These are phyloP conservation scores for Vigna trinervia DNA, from an alignment of 306 rosid genomes.

Conservation along the genomic window DNA sequence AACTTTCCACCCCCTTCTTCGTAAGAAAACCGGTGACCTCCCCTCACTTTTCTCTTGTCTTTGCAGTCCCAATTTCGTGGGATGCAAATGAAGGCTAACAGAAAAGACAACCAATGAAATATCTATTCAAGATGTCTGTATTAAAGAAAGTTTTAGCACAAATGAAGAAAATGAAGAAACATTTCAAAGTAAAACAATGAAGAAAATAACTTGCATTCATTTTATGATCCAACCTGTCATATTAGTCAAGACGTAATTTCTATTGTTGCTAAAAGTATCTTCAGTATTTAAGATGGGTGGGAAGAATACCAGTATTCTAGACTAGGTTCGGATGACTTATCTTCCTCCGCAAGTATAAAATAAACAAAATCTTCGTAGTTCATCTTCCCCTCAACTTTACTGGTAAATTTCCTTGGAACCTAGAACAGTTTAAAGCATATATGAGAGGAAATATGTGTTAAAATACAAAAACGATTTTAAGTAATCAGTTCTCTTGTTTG, in stretches of 20 bases:
- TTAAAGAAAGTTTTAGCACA: background rate
- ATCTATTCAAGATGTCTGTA: background rate
- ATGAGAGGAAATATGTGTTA: background rate
- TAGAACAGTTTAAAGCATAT: slow-evolving; percentile 46
- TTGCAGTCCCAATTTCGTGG: too few relatives aligned
- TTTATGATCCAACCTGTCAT: slow-evolving; percentile 30
- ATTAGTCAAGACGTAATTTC: slow-evolving; percentile 32
- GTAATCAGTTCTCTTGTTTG: background rate
- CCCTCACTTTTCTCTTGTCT: too few relatives aligned
- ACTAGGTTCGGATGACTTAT: slow-evolving; percentile 95
- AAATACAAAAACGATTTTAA: background rate
- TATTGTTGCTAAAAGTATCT: slow-evolving; percentile 33
- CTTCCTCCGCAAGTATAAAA: slow-evolving; percentile 98
- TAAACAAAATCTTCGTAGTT: slow-evolving; percentile 98
- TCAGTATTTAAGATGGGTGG: slow-evolving; percentile 39
- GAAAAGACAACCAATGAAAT: too few relatives aligned
- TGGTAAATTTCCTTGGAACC: slow-evolving; percentile 89
- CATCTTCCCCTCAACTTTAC: slow-evolving; percentile 97
- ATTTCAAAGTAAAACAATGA: slow-evolving; percentile 2
- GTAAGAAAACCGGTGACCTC: too few relatives aligned
- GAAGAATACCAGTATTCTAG: slow-evolving; percentile 90
- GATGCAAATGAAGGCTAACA: too few relatives aligned
- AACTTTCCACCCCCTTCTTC: too few relatives aligned
- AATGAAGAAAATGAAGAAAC: background rate
- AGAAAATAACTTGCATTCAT: slow-evolving; percentile 41